A percentile compares a stretch with the other conserved stretches of the same genome.
These are phyloP conservation scores for Cytidiella melzeri DNA, from an alignment of 768 basidiomycete genomes.

Conservation along the genomic window DNA sequence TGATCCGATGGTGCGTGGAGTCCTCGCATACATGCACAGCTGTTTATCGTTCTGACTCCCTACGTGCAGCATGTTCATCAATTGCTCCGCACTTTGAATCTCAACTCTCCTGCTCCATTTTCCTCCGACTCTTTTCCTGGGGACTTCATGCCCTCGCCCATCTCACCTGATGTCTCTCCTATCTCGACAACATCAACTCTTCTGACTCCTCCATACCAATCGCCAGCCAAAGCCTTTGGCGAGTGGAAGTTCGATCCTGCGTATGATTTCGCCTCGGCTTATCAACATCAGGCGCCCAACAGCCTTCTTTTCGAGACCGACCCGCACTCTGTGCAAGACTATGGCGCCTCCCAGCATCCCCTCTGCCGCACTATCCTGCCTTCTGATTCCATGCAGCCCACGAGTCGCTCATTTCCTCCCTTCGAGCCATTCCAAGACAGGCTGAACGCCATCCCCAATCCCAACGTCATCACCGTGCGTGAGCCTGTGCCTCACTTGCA, in stretches of 20 bases:
- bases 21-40: constrained; percentile 12
- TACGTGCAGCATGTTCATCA: constrained; percentile 77
- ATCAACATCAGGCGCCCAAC: constrained; percentile 28
- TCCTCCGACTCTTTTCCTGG: constrained; percentile 36
- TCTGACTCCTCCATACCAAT: constrained; percentile 69
- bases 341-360: not conserved
- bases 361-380: not conserved
- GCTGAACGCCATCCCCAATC: constrained; percentile 32
- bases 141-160: constrained; percentile 35
- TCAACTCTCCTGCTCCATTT: constrained; percentile 64
- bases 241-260: constrained; percentile 49
- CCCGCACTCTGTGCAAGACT: constrained; percentile 23
- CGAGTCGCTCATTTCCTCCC: constrained; percentile 28
- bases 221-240: constrained; percentile 51
- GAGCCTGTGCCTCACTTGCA: constrained; percentile 32
- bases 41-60: constrained; percentile 16
- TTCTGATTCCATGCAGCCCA: constrained; percentile 4
- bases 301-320: constrained; percentile 42
- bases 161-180: constrained; percentile 65
- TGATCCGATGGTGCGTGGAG: constrained; percentile 43
- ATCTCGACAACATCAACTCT: constrained; percentile 66
- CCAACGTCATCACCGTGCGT: constrained; percentile 26
- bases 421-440: constrained; percentile 52
- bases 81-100: constrained; percentile 70
- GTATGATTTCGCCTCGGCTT: constrained; percentile 38